Conservation (phyloP, 1,139 yeast genomes). For the Pneumocystis oryctolagi region DNA sequence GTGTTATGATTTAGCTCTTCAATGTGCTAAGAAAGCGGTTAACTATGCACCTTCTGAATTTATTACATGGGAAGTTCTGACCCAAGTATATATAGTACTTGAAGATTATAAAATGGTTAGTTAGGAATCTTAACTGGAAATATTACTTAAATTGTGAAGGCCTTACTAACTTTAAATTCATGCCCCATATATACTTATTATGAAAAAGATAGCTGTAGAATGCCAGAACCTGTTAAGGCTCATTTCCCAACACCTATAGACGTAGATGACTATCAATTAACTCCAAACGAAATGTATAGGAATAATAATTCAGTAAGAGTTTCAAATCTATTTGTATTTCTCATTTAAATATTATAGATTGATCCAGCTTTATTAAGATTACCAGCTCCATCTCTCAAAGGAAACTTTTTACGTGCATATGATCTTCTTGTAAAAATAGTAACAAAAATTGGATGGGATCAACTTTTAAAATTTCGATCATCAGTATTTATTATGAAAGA, state of each 20-base stretch:
- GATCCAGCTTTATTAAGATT: conserved; percentile 56
- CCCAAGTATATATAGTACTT: conserved; percentile 52
- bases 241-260: conserved; percentile 70
- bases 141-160: conserved; percentile 25
- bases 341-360: conserved; percentile 30
- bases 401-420: conserved; percentile 69
- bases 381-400: conserved; percentile 62
- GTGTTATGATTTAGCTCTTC: conserved; percentile 56
- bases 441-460: conserved; percentile 73
- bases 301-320: conserved; percentile 11
- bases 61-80: conserved; percentile 64
- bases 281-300: conserved; percentile 27
- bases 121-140: neutral
- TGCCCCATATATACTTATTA: conserved; percentile 78
- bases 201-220: conserved; percentile 35
- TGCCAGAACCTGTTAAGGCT: conserved; percentile 56
- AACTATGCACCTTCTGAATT: conserved; percentile 75
- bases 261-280: conserved; percentile 41
- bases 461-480: conserved; percentile 62
- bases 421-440: conserved; percentile 60
- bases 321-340: conserved; percentile 16
- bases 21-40: conserved; percentile 59
- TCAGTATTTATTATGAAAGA: conserved; percentile 90
- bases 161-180: conserved; percentile 69
- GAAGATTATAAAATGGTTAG: conserved; percentile 43